Conservation (phyloP, 2,329 filamentous ascomycete species). For the Alternaria arborescens region DNA sequence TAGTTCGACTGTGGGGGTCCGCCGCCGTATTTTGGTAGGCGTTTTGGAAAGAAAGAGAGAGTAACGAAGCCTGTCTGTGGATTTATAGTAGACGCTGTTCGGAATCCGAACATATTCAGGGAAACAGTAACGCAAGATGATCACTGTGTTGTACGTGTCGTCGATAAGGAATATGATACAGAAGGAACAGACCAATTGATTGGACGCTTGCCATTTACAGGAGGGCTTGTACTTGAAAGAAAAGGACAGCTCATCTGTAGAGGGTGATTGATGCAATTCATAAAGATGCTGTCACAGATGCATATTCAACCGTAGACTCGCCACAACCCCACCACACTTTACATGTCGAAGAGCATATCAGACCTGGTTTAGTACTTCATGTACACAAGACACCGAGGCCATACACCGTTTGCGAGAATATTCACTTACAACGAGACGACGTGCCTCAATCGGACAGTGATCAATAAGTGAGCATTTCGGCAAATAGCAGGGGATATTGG, state of each 20-base stretch:
- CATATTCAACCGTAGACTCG: not conserved
- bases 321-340: not conserved
- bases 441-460: too few species aligned
- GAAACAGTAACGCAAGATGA: too few species aligned
- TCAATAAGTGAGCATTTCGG: too few species aligned
- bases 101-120: not conserved
- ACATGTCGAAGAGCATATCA: not conserved
- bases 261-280: not conserved
- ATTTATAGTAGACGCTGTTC: not conserved
- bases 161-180: not conserved
- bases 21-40: too few species aligned
- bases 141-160: too few species aligned
- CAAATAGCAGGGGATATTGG: too few species aligned
- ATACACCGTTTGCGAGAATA: not conserved
- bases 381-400: not conserved
- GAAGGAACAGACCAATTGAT: not conserved
- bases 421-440: not conserved
- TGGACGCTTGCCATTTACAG: too few species aligned
- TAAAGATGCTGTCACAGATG: not conserved
- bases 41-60: not conserved
- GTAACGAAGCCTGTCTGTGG: not conserved
- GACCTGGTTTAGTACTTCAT: not conserved
- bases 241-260: not conserved
- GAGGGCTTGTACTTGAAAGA: not conserved
- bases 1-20: not conserved